Base-by-base conservation (phyloP, 257 asterid genomes). In the Nicotiana sylvestris region DNA sequence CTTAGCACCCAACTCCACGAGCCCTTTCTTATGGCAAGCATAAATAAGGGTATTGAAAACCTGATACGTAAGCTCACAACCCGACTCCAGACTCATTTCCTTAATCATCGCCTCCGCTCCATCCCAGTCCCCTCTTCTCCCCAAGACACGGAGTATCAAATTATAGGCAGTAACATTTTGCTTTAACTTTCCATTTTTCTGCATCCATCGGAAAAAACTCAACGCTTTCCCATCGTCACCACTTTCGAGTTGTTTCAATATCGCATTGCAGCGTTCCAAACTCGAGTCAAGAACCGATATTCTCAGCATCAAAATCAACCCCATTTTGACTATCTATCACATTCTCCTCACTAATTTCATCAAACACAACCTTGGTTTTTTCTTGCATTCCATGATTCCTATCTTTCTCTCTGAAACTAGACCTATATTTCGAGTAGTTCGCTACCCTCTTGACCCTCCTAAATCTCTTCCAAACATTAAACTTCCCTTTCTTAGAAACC, bases 151-250 rank as follows among this genome's bases (percentile, higher is more conserved):
- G 29, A 95, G 90, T 68, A 94, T 86, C 87, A 90, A 86, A 80
- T 89, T 90, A 87, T 90, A 92, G 57, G 97, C 99, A 70, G 80
- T 82, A 82, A 79, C 82, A 83, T 94, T 95, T 83, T 85, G 88
- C 87, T 86, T 85, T 88, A 95, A 89, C 89, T 92, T 92, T 82
- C 93, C 91, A 86, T 91, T 91, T 81, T 72, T 85, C 85, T 84
- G 90, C 99, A 95, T 95, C 99, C 97, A 92, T 85, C 87, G 84
- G 61, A 92, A 95, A 83, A 92, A 89, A 29, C 88, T 82, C 84
- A 91, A 86, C 3, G 97, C 92, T 85, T 89, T 87, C 81, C 70
- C 67, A 62, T 82, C 92, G 58, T 84, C 70, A 69, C 83, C 81
- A 81, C 84, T 87, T 88, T 92, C 97, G 58, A 94, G 90, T 84